These are phyloP conservation scores for Kentomonas sorsogonicus DNA, from an alignment of 208 protist species.

Conservation along the genomic window DNA sequence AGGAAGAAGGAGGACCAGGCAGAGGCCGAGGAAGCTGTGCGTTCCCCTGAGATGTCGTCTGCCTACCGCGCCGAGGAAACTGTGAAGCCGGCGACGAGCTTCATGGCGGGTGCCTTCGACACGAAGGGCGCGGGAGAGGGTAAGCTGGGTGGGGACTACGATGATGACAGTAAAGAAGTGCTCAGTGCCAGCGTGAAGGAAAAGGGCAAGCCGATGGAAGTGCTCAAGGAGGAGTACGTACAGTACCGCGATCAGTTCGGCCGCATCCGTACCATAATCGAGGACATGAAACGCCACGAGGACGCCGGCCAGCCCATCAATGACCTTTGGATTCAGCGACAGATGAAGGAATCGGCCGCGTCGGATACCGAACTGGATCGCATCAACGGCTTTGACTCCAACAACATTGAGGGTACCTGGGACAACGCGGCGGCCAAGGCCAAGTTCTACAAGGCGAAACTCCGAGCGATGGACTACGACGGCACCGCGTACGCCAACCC, in stretches of 20 bases:
- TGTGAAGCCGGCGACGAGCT: constrained; percentile 12
- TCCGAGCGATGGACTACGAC: constrained; percentile 88
- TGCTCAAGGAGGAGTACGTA: constrained; percentile 47
- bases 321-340: constrained; percentile 75
- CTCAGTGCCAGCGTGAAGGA: too few relatives aligned
- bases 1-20: constrained; percentile 12
- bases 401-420: constrained; percentile 77
- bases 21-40: constrained; percentile 19
- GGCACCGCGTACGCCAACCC: constrained; percentile 53
- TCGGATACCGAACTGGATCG: constrained; percentile 36
- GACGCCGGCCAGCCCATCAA: constrained; percentile 68
- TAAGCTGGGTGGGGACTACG: constrained; percentile 26
- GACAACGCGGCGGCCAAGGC: constrained; percentile 76
- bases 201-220: constrained; percentile 23
- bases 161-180: too few relatives aligned
- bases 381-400: constrained; percentile 64
- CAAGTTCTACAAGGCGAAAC: constrained; percentile 81
- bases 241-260: constrained; percentile 72
- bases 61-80: constrained; percentile 1
- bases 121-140: constrained; percentile 17
- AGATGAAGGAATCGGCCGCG: constrained; percentile 33
- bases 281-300: constrained; percentile 73
- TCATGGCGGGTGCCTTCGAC: constrained; percentile 14
- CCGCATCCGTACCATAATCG: constrained; percentile 64
- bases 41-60: constrained; percentile 11